Percentiles rank a stretch among this genome's conserved stretches.
Conservation (phyloP, 208 protist genomes). For the Herpetomonas tarakana region DNA sequence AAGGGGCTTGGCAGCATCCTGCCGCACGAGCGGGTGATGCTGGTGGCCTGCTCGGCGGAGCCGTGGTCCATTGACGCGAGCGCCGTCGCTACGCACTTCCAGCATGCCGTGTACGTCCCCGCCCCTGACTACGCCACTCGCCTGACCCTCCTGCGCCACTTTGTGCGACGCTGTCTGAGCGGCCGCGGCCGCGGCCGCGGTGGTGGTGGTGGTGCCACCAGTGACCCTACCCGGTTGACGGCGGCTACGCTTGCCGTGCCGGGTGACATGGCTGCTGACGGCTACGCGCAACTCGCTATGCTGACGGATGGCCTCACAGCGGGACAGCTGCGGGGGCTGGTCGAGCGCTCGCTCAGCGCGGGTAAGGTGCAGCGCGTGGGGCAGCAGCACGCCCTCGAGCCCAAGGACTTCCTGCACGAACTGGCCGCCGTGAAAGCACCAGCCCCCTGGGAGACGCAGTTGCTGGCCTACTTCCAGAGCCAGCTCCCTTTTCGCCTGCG, state of each 20-base stretch:
- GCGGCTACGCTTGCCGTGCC: slow-evolving; percentile 13
- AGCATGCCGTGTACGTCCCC: slow-evolving; percentile 73
- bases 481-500: slow-evolving; percentile 64
- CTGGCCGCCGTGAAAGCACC: slow-evolving; percentile 45
- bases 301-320: slow-evolving; percentile 77
- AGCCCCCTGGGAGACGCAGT: slow-evolving; percentile 45
- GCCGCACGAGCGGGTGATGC: slow-evolving; percentile 86
- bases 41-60: slow-evolving; percentile 71
- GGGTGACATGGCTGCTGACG: slow-evolving; percentile 16
- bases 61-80: slow-evolving; percentile 75
- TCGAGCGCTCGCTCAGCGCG: slow-evolving; percentile 55
- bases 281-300: slow-evolving; percentile 63
- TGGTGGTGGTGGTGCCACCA: neutral
- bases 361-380: slow-evolving; percentile 78
- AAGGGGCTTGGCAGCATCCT: slow-evolving; percentile 73
- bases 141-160: slow-evolving; percentile 55
- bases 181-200: neutral
- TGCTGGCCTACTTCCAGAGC: slow-evolving; percentile 62
- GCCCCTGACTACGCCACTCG: slow-evolving; percentile 89
- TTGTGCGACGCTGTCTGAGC: slow-evolving; percentile 21
- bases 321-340: slow-evolving; percentile 49
- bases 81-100: slow-evolving; percentile 59
- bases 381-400: slow-evolving; percentile 48
- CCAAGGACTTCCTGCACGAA: slow-evolving; percentile 77
- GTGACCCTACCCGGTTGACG: neutral